These are phyloP conservation scores for Lodderomyces oxycetoniae DNA, from an alignment of 1,139 yeast genomes.

Conservation along the genomic window DNA sequence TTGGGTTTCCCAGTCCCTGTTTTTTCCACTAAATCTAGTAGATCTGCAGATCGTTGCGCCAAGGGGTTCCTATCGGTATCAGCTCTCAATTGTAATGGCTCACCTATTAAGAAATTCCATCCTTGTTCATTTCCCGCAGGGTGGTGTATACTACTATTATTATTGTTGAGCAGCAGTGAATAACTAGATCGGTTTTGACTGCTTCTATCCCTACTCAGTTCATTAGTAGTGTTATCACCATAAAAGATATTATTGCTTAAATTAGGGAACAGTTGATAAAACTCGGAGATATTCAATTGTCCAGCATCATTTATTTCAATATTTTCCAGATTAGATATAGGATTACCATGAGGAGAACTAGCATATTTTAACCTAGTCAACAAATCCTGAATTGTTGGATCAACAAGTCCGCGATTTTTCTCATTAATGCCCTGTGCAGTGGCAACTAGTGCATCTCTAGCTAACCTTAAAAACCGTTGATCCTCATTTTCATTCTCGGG, in stretches of 20 bases:
- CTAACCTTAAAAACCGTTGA: constrained; percentile 37
- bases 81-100: constrained; percentile 16
- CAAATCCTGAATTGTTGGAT: constrained; percentile 53
- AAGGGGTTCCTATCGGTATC: constrained; percentile 6
- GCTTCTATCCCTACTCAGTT: background rate
- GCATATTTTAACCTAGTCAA: constrained; percentile 50
- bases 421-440: constrained; percentile 35
- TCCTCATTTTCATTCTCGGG: constrained; percentile 28
- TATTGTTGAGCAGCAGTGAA: too few species aligned
- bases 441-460: constrained; percentile 45
- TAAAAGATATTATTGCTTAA: constrained; percentile 38
- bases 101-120: constrained; percentile 37
- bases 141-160: constrained; percentile 9
- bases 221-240: background rate
- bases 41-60: too few species aligned
- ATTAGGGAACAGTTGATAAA: constrained; percentile 42
- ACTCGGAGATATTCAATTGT: constrained; percentile 41
- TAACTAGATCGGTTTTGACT: background rate
- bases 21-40: too few species aligned
- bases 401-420: constrained; percentile 27
- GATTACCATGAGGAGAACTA: constrained; percentile 51
- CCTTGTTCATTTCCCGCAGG: constrained; percentile 22
- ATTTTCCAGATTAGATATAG: constrained; percentile 32
- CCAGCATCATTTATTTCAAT: constrained; percentile 41
- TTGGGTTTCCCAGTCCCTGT: background rate